Conservation (phyloP, 257 asterid species). For the Verbena officinalis region DNA sequence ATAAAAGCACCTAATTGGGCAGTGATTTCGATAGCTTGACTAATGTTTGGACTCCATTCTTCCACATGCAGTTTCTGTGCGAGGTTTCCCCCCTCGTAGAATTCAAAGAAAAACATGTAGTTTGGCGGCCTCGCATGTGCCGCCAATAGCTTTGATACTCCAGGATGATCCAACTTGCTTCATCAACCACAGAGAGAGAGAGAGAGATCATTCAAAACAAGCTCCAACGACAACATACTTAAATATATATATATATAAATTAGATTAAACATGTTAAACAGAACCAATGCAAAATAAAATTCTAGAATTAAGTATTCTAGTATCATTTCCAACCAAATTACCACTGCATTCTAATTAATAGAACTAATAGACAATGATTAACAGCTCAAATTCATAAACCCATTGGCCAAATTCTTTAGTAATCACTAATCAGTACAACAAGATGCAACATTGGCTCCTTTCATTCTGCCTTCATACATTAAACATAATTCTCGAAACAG, state of each 20-base stretch:
- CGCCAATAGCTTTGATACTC: slow-evolving; percentile 76
- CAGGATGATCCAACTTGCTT: slow-evolving; percentile 89
- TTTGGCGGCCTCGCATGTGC: slow-evolving; percentile 94
- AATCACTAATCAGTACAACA: neutral
- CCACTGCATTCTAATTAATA: neutral
- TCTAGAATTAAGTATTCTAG: neutral
- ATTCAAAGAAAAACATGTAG: slow-evolving; percentile 81
- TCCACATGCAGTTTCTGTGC: slow-evolving; percentile 79
- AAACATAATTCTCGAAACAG: too few relatives aligned
- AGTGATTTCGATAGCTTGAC: slow-evolving; percentile 55
- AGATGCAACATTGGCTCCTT: neutral
- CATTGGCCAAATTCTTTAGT: slow-evolving; percentile 7
- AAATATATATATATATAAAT: neutral
- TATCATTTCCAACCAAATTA: slow-evolving; percentile 1
- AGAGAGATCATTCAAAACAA: slow-evolving; percentile 24
- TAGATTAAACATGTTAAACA: neutral
- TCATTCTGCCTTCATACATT: neutral
- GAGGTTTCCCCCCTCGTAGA: slow-evolving; percentile 73
- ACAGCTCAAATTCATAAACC: slow-evolving; percentile 8
- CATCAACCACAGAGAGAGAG: slow-evolving; percentile 33
- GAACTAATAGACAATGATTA: neutral
- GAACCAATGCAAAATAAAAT: neutral
- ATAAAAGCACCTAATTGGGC: slow-evolving; percentile 57
- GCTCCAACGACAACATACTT: slow-evolving; percentile 23
- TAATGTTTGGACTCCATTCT: slow-evolving; percentile 67